Evolutionary conservation across 768 basidiomycete species (phyloP).

Genomic region (Trametes cubensis): DNA sequence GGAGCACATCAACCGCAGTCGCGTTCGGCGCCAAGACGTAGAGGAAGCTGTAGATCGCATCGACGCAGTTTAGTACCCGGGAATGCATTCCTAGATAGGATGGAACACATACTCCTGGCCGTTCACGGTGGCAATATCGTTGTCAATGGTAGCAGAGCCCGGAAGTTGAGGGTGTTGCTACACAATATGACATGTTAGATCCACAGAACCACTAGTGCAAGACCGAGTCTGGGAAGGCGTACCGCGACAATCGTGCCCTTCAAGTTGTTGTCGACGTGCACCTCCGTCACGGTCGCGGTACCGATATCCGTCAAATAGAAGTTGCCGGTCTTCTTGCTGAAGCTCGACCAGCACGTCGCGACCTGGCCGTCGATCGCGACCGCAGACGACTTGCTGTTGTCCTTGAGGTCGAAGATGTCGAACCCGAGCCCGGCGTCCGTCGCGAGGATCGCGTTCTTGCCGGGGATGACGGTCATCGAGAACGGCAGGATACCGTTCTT

Average conservation of each 20-base stretch:
- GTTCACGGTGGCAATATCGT: conserved; percentile 34
- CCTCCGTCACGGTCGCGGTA: conserved; percentile 45
- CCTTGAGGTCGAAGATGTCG: conserved; percentile 34
- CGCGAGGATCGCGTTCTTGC: conserved; percentile 34
- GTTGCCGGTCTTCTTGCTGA: conserved; percentile 35
- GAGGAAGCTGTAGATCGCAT: conserved; percentile 38
- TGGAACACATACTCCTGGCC: conserved; percentile 33
- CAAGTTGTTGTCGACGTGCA: conserved; percentile 49
- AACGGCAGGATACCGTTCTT: conserved; percentile 51
- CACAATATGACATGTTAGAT: too few species aligned
- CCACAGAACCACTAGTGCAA: too few species aligned
- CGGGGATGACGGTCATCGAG: conserved; percentile 42
- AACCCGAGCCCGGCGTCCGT: conserved; percentile 36
- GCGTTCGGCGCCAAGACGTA: conserved; percentile 44
- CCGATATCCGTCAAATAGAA: conserved; percentile 37
- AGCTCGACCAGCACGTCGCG: conserved; percentile 36
- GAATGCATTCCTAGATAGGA: neutral
- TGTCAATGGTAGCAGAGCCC: conserved; percentile 33
- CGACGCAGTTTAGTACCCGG: neutral
- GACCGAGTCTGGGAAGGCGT: conserved; percentile 1
- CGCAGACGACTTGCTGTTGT: conserved; percentile 23
- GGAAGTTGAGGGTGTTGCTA: conserved; percentile 31
- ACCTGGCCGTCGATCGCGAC: conserved; percentile 32
- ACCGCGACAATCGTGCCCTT: conserved; percentile 48
- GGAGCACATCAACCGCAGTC: conserved; percentile 44